Evolutionary conservation across 306 rosid species (phyloP), one percentile per base, ranked within the genome.

Genomic region (Sindora glabra): DNA sequence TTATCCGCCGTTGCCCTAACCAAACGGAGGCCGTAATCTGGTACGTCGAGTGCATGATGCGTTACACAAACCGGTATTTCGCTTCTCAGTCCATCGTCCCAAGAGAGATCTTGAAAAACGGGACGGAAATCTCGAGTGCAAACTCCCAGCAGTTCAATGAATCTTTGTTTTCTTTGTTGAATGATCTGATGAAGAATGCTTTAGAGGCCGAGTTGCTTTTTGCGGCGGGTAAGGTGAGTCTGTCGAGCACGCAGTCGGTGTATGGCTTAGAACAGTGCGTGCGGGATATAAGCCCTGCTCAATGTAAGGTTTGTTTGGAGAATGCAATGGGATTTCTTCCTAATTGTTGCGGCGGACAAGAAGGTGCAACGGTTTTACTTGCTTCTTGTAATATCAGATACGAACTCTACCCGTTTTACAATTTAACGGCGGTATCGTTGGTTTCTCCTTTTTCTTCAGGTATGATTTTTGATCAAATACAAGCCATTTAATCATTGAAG

Each of bases 1-100:
- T 69, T 5, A 29, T 8, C 3, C 18, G 11, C 0, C 64, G 2
- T 4, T 81, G 90, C 15, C 83, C 82, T 0, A 56, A 48, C 18
- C 27, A 72, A 64, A 83, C 56, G 8, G 74, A 71, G 52, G 72
- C 82, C 1, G 11, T 72, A 2, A 74, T 74, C 5, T 86, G 86
- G 84, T 72, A 56, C 58, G 78, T 70, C 3, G 72, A 70, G 56
- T 75, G 86, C 68, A 42, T 59, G 86, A 0, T 77, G 3, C 62
- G 84, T 4, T 86, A 64, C 75, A 72, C 86, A 0, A 66, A 55
- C 49, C 30, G 55, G 1, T 75, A 56, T 14, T 58, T 67, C 56
- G 14, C n/a, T n/a, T n/a, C n/a, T n/a, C n/a, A 2, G 21, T 33
- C 50, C 62, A 22, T 16, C 14, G 15, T 1, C 1, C 69, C 61